Evolutionary conservation across 169 alveolate species (phyloP), one percentile per base, ranked within the genome.

Genomic region (Miamiensis avidus): DNA sequence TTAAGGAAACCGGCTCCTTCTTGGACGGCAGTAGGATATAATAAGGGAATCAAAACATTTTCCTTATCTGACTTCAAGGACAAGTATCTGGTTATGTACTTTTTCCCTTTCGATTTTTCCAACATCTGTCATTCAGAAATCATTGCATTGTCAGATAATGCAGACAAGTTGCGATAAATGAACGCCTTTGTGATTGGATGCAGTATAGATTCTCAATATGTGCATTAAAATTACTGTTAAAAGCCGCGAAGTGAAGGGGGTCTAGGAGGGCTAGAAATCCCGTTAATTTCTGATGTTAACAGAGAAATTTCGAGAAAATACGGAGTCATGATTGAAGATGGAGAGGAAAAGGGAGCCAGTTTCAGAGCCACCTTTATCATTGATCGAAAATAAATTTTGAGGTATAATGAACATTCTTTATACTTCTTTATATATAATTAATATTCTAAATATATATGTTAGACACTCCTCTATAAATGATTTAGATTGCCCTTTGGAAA

Each of bases 91-190:
- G 97, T 99, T 69, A 94, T 99, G 49, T 99, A 98, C 97, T 99
- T 99, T 96, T 99, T 99, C 92, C 99, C 99, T n/a, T 92, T 98
- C 82, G 99, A 99, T 91, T 99, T 99, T 93, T 99, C 99, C 64
- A 98, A 98, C 82, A 99, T 99, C 29, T 99, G 99, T 92, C 99
- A 99, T 31, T 98, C 99, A 34, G 99, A 99, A 91, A 99, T 99
- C 81, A 92, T 98, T 74, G 99, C 99, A 29, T 98, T 98, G 95
- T 94, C 97, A 89, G 97, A 97, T 65, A 96, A 97, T n/a, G 91
- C 96, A 25, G 96, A 97, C 30, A 98, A 98, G 77, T 99, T 99
- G 94, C 97, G 97, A 89, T 96, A 95, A 89, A 90, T 96, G 76
- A 94, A 96, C 82, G 89, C 82, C 85, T 98, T 97, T 86, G 95